These are phyloP conservation scores for Leccinum olivaceoglutinosum DNA, from an alignment of 1,284 basidiomycete genomes.

Conservation along the genomic window DNA sequence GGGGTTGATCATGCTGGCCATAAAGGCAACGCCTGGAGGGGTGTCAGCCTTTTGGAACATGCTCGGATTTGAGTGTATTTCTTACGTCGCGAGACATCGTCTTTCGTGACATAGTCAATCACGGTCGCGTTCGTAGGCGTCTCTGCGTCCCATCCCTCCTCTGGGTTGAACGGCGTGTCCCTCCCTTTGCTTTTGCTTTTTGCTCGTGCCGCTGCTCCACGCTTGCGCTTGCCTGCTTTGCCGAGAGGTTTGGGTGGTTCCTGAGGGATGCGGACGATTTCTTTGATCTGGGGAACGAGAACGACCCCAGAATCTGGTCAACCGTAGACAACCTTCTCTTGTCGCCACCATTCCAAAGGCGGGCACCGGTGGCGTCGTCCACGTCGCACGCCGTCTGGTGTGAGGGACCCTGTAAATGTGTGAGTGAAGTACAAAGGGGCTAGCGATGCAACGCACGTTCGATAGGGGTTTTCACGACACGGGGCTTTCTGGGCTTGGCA, in stretches of 20 bases:
- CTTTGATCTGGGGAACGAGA: constrained; percentile 76
- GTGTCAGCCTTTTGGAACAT: constrained; percentile 1
- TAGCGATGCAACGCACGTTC: constrained; percentile 19
- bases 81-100: constrained; percentile 69
- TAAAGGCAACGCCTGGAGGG: constrained; percentile 66
- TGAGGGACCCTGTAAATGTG: constrained; percentile 14
- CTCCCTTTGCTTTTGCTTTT: constrained; percentile 36
- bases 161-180: constrained; percentile 47
- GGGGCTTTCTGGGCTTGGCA: constrained; percentile 28
- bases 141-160: constrained; percentile 85
- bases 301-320: constrained; percentile 48
- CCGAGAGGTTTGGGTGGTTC: constrained; percentile 55
- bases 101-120: constrained; percentile 57
- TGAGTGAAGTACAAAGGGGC: constrained; percentile 9
- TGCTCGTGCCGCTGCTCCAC: constrained; percentile 30
- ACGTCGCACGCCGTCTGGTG: constrained; percentile 64
- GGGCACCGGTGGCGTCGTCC: constrained; percentile 66
- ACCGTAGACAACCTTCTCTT: constrained; percentile 83
- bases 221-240: constrained; percentile 38
- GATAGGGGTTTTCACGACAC: constrained; percentile 7
- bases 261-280: constrained; percentile 76
- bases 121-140: constrained; percentile 70
- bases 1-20: constrained; percentile 60
- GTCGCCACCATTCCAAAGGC: constrained; percentile 92
- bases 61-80: constrained; percentile 10